Base-by-base conservation (phyloP, 73 alveolate species). In the Symbiodinium pilosum region DNA sequence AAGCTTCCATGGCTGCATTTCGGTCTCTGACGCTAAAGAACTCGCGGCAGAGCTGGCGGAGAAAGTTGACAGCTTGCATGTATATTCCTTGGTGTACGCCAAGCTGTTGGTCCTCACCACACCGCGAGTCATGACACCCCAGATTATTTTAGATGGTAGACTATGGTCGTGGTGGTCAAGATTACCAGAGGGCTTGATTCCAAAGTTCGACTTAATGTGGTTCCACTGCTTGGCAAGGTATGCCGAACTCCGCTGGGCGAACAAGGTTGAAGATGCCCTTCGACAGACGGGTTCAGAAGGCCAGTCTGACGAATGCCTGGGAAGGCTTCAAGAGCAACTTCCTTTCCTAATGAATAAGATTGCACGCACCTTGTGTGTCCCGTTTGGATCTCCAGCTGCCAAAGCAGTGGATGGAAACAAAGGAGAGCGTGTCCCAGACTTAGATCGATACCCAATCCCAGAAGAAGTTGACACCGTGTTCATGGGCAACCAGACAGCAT, bases 331-430 rank as follows among this genome's bases (percentile, higher is more conserved):
- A 41, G 87, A 89, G 43, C 95, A 89, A 87, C 95, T 89, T 2
- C 95, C 95, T 32, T 89, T 59, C 73, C 73, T 89, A 20, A 89
- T 89, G 95, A 89, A 89, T 73, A 89, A 89, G 38, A 89, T 89
- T 28, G 73, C 87, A 16, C 95, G 95, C 71, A 89, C 95, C 11
- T 73, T 89, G 11, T 89, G 95, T 73, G 40, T 89, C 71, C 95
- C 95, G 87, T 89, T 89, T 30, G 95, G 95, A 54, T 89, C 95
- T 24, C 95, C 95, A 11, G 95, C 95, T 41, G 86, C 95, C 12
- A 89, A 89, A 20, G 95, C 95, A 28, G 12, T 89, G 51, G 95
- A 89, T 68, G 95, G 95, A 39, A 64, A 64, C 32, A 88, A 89
- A 59, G 95, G 75, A 28, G 87, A 89, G 71, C 24, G 75, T 43